phyloP scores from a whole-genome alignment of 129 eudicot genomes.

The Flaveria ramosissima region DNA sequence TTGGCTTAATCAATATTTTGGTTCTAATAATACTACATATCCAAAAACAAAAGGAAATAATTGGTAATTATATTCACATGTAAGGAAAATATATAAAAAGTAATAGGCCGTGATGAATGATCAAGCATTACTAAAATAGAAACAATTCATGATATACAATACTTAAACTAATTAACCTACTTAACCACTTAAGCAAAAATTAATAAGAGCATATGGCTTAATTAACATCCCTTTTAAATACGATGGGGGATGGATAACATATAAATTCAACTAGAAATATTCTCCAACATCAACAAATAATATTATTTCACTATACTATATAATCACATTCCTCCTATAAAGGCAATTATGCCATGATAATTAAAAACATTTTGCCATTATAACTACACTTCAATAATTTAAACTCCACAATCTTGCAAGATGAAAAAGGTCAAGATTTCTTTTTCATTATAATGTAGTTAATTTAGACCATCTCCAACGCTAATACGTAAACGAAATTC shows the following conservation, averaged over 20 bases:
- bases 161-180: slow-evolving; percentile 23
- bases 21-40: not conserved
- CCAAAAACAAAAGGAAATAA: not conserved
- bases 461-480: too few relatives aligned
- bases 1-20: too few relatives aligned
- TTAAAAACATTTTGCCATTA: not conserved
- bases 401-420: not conserved
- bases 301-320: slow-evolving; percentile 16
- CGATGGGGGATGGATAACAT: slow-evolving; percentile 26
- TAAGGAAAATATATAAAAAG: too few relatives aligned
- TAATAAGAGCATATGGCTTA: slow-evolving; percentile 11
- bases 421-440: not conserved
- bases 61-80: too few relatives aligned
- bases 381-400: slow-evolving; percentile 14
- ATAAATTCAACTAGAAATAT: slow-evolving; percentile 19
- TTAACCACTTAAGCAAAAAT: slow-evolving; percentile 20
- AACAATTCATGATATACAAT: not conserved
- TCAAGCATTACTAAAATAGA: not conserved
- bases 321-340: slow-evolving; percentile 20
- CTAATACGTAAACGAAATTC: too few relatives aligned
- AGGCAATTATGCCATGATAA: slow-evolving; percentile 19
- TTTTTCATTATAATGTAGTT: not conserved
- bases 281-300: slow-evolving; percentile 30
- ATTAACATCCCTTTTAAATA: slow-evolving; percentile 18
- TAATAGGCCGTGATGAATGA: too few relatives aligned